Percentiles rank a stretch among this genome's conserved stretches.
These are phyloP conservation scores for Scedosporium minutisporum DNA, from an alignment of 2,329 filamentous ascomycete genomes.

Conservation along the genomic window DNA sequence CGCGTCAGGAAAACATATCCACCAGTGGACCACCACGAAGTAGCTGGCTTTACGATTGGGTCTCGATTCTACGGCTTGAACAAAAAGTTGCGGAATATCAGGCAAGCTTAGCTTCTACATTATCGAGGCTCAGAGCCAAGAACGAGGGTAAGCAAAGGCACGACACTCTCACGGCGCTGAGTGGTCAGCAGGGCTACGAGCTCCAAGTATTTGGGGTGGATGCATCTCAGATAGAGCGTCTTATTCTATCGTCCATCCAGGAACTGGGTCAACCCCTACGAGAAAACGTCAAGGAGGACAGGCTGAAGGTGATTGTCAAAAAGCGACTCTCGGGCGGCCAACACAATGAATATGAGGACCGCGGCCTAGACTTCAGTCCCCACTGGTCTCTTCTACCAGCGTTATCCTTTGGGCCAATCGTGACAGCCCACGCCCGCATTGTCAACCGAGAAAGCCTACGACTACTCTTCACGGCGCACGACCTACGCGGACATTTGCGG, in stretches of 20 bases:
- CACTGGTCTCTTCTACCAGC: conserved; percentile 54
- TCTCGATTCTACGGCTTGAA: conserved; percentile 56
- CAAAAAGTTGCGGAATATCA: conserved; percentile 38
- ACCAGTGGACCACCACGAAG: conserved; percentile 45
- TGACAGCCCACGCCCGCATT: conserved; percentile 64
- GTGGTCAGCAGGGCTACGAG: conserved; percentile 11
- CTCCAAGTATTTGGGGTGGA: conserved; percentile 40
- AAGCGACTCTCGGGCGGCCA: conserved; percentile 24
- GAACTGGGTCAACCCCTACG: conserved; percentile 25
- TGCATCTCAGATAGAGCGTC: conserved; percentile 34
- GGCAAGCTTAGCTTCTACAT: conserved; percentile 15
- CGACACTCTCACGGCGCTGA: conserved; percentile 4
- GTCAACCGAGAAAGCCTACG: conserved; percentile 67
- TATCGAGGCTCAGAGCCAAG: conserved; percentile 1
- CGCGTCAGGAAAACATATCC: conserved; percentile 36
- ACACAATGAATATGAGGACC: conserved; percentile 8
- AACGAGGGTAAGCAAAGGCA: conserved; percentile 9
- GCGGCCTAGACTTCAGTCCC: conserved; percentile 28
- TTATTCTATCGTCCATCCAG: conserved; percentile 40
- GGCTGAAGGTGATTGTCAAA: conserved; percentile 29
- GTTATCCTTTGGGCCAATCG: conserved; percentile 66
- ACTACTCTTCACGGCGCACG: conserved; percentile 66
- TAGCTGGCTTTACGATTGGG: conserved; percentile 65
- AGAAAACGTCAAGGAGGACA: conserved; percentile 19
- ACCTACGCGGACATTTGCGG: conserved; percentile 60